phyloP scores from a whole-genome alignment of 441 rosid genomes.

The Pelargonium fulgidum region DNA sequence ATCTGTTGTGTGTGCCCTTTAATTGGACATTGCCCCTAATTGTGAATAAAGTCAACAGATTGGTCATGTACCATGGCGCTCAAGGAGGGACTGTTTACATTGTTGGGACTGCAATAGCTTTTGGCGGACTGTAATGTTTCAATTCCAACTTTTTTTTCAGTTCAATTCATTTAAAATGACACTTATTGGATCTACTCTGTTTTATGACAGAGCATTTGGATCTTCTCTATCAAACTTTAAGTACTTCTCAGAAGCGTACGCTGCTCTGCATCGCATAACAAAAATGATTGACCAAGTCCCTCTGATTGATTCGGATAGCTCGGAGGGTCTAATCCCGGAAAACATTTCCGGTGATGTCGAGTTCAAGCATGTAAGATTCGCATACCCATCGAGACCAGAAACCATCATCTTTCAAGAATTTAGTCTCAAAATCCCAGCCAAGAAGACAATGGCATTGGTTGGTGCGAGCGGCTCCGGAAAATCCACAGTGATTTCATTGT shows the following conservation, averaged over 20 bases:
- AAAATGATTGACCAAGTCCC: constrained; percentile 25
- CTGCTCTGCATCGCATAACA: constrained; percentile 17
- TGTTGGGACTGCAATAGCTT: constrained; percentile 14
- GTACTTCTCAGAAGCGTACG: constrained; percentile 20
- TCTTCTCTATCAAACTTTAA: constrained; percentile 15
- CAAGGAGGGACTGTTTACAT: constrained; percentile 17
- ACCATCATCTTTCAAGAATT: constrained; percentile 24
- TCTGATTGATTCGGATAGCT: constrained; percentile 10
- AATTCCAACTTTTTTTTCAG: no score
- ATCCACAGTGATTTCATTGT: constrained; percentile 31
- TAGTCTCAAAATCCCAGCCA: constrained; percentile 24
- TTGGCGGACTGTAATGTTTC: constrained; percentile 9
- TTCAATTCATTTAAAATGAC: no score
- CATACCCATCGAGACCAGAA: constrained; percentile 34
- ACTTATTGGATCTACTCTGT: no score
- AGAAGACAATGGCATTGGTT: constrained; percentile 28
- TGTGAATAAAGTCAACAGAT: no score
- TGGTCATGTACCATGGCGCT: constrained; percentile 18
- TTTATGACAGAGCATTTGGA: constrained; percentile 17
- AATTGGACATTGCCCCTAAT: no score
- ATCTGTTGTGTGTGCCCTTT: no score
- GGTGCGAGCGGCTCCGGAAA: constrained; percentile 38
- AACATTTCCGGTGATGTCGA: constrained; percentile 33
- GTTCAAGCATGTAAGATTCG: constrained; percentile 26
- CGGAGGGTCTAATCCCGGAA: constrained; percentile 14